phyloP scores from a whole-genome alignment of 345 rosid genomes.

The Populus simonii region DNA sequence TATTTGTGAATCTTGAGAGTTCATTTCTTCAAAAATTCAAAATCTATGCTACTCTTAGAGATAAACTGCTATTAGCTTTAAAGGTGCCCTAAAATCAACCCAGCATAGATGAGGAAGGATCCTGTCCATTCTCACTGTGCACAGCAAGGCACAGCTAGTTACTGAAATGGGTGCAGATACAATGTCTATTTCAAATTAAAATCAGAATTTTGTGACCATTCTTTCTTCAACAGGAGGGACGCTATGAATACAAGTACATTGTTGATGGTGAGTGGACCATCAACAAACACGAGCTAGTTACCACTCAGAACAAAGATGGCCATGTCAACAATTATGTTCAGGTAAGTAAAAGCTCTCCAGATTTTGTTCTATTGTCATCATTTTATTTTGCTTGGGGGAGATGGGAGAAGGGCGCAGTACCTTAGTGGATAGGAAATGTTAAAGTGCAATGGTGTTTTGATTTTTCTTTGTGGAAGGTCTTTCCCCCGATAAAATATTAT shows the following conservation, averaged over 20 bases:
- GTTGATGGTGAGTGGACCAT: slow-evolving; percentile 75
- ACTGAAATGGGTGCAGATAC: background rate
- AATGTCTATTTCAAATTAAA: background rate
- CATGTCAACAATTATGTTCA: slow-evolving; percentile 71
- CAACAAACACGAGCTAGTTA: slow-evolving; percentile 56
- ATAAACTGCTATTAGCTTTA: background rate
- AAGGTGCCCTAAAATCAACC: background rate
- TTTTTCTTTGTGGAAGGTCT: background rate
- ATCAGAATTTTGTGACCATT: background rate
- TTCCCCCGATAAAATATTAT: background rate
- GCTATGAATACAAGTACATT: slow-evolving; percentile 84
- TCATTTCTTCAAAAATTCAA: background rate
- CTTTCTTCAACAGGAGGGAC: slow-evolving; percentile 68
- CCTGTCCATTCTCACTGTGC: too few species aligned
- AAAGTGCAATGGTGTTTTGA: background rate
- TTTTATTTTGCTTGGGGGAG: background rate
- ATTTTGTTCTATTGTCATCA: background rate
- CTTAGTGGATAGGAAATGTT: background rate
- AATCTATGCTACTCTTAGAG: background rate
- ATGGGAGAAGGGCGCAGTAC: background rate
- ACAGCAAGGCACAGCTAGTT: background rate
- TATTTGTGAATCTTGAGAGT: background rate
- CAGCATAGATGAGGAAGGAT: background rate
- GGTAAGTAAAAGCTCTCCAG: slow-evolving; percentile 35
- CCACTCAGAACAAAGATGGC: slow-evolving; percentile 70